Conservation (phyloP, 495 filamentous ascomycete genomes). For the Apodospora peruviana region DNA sequence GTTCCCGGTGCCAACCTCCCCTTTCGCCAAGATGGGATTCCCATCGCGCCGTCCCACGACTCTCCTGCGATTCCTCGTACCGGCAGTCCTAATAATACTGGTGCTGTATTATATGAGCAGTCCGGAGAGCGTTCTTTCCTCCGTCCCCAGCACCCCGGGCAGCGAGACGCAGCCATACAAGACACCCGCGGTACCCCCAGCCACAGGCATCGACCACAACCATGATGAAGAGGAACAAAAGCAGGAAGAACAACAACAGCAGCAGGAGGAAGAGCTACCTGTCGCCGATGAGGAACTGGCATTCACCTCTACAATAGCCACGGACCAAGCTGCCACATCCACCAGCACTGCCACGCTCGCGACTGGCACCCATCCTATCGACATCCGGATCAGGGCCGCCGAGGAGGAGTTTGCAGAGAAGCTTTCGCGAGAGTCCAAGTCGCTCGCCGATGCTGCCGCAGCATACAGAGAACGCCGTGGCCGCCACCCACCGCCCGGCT, state of each 20-base stretch:
- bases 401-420: constrained; percentile 34
- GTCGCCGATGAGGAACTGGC: no score
- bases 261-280: no score
- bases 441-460: constrained; percentile 52
- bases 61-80: background rate
- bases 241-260: no score
- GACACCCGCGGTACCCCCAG: no score
- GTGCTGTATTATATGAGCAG: background rate
- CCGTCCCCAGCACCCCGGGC: background rate
- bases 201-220: no score
- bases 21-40: background rate
- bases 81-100: background rate
- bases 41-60: background rate
- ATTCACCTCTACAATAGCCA: no score
- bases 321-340: no score
- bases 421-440: constrained; percentile 38
- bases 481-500: constrained; percentile 68
- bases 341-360: constrained; percentile 12
- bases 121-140: background rate
- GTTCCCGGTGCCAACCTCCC: background rate
- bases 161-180: no score
- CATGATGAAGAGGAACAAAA: no score
- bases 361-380: constrained; percentile 38
- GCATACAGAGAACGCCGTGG: constrained; percentile 59
- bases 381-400: constrained; percentile 37